Evolutionary conservation across 768 basidiomycete genomes (phyloP), one percentile per base, ranked within the genome.

Genomic region (Brasilioporus rufonigricans): DNA sequence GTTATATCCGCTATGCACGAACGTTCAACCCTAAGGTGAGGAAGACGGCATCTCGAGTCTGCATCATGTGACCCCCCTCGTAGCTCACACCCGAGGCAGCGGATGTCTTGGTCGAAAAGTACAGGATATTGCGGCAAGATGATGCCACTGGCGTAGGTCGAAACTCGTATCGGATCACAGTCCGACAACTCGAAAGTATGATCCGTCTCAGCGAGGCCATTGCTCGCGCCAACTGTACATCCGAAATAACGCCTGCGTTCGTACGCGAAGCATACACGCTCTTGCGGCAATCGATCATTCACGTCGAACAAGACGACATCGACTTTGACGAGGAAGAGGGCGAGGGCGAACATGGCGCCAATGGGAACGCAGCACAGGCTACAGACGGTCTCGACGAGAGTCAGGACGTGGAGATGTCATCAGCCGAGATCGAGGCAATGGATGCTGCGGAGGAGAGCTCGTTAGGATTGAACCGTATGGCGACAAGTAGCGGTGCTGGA

Each of bases 281-380:
- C 19, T 77, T 99, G 13, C 85, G 91, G 24, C 95, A 97, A 69
- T 98, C 97, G 2, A 99, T 99, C 73, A 98, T 99, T 63, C 97
- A 98, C 65, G 95, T 99, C 56, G 97, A 99, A 67, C 94, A 98
- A 70, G 97, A 99, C 67, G 96, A 98, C 64, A 87, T 99, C 65
- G 93, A 97, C 68, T 91, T 98, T 70, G 97, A 98, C 65, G 92
- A 95, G 61, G 93, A 96, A 63, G 93, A 93, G 54, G 72, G 80
- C 2, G 78, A 80, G 50, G 84, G 78, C 19, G 81, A 82, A 59
- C 81, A 77, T 10, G 74, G 64, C n/a, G 70, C 73, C 27, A 71
- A 67, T 4, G 73, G 65, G 32, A 68, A 69, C 33, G 64, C 68
- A 13, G 65, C 71, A 10, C 71, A 67, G 19, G 63, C 73, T 38